Conservation (phyloP, 805 yeast species). For the Clavispora fructus region DNA sequence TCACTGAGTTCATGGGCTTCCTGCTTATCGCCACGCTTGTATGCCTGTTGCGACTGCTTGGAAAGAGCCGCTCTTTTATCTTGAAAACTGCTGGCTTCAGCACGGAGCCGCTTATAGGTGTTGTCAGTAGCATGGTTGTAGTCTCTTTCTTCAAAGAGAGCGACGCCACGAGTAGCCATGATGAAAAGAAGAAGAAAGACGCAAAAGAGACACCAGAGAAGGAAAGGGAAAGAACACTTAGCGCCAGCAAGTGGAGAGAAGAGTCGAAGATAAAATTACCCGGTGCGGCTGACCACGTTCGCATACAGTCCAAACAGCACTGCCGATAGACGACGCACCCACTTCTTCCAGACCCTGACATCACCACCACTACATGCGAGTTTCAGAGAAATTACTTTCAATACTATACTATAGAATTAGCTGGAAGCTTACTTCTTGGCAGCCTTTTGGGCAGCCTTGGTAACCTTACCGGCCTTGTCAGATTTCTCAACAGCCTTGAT, state of each 20-base stretch:
- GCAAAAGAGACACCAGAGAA: background rate
- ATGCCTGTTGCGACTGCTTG: constrained; percentile 72
- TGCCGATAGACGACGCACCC: too few relatives aligned
- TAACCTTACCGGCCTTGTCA: constrained; percentile 15
- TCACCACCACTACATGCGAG: background rate
- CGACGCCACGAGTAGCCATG: constrained; percentile 3
- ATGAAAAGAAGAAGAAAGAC: background rate
- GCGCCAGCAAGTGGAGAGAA: too few relatives aligned
- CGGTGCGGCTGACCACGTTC: too few relatives aligned
- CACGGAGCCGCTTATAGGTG: constrained; percentile 59
- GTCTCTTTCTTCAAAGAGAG: constrained; percentile 36
- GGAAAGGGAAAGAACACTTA: background rate
- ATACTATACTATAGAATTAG: constrained; percentile 1
- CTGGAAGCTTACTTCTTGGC: constrained; percentile 15
- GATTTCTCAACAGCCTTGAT: constrained; percentile 58
- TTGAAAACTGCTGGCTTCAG: constrained; percentile 64
- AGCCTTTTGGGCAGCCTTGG: constrained; percentile 17
- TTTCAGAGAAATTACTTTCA: constrained; percentile 2
- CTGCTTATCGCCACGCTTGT: constrained; percentile 63
- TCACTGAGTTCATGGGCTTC: constrained; percentile 70
- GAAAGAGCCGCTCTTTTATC: constrained; percentile 51
- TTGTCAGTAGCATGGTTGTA: constrained; percentile 70
- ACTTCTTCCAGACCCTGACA: too few relatives aligned
- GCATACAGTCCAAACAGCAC: too few relatives aligned
- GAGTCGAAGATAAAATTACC: too few relatives aligned